phyloP scores from a whole-genome alignment of 805 yeast species.

The Candida adriatica region DNA sequence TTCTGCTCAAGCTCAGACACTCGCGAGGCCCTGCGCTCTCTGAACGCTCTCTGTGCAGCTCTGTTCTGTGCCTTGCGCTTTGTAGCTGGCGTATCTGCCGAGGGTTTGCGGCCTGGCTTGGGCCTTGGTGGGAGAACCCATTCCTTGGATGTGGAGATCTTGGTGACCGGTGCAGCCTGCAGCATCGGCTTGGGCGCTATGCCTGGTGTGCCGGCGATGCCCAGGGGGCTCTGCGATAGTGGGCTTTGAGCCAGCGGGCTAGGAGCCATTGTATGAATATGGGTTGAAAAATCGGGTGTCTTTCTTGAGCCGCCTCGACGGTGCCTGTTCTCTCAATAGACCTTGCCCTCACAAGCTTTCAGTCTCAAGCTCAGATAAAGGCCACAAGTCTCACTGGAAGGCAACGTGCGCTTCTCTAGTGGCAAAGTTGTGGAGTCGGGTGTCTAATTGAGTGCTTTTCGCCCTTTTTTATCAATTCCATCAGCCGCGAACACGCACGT shows the following conservation, averaged over 20 bases:
- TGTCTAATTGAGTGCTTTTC: not conserved
- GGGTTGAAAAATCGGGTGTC: slow-evolving; percentile 1
- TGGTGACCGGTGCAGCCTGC: slow-evolving; percentile 27
- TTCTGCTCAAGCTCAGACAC: slow-evolving; percentile 72
- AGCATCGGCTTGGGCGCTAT: slow-evolving; percentile 17
- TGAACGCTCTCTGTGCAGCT: slow-evolving; percentile 89
- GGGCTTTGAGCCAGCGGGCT: slow-evolving; percentile 5
- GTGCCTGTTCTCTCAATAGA: too few species aligned
- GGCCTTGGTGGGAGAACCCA: slow-evolving; percentile 82
- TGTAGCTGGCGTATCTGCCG: slow-evolving; percentile 71
- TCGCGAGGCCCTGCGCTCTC: slow-evolving; percentile 80
- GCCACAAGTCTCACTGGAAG: too few species aligned
- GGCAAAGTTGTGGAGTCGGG: too few species aligned
- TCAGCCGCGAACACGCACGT: slow-evolving; percentile 9
- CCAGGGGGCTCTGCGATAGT: slow-evolving; percentile 8
- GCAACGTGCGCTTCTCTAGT: too few species aligned
- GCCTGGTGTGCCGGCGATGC: slow-evolving; percentile 13
- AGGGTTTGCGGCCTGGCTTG: slow-evolving; percentile 60
- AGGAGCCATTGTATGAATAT: not conserved
- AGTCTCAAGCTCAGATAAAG: not conserved
- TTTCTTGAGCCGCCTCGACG: not conserved
- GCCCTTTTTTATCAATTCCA: slow-evolving; percentile 13
- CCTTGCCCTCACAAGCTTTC: too few species aligned
- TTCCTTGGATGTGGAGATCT: slow-evolving; percentile 57
- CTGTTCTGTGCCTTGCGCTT: slow-evolving; percentile 87